Conservation (phyloP, 2,329 filamentous ascomycete species). For the Penicillium aurantiogriseum region DNA sequence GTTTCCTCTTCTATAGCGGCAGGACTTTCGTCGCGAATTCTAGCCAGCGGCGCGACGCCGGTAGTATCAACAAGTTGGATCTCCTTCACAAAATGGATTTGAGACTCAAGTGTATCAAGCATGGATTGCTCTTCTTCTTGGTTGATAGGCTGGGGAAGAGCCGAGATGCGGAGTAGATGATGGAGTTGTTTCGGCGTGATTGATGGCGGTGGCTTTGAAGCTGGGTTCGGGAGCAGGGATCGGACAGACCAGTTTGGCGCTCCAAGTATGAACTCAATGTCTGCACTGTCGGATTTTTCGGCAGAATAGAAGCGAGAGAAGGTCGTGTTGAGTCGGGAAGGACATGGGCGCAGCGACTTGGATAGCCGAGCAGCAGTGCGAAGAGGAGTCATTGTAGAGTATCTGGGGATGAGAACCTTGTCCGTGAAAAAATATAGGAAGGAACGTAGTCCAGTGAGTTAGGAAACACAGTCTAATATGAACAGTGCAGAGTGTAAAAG, state of each 20-base stretch:
- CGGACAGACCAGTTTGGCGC: conserved; percentile 81
- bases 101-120: conserved; percentile 71
- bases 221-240: conserved; percentile 62
- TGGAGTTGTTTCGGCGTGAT: conserved; percentile 68
- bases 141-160: conserved; percentile 70
- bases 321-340: conserved; percentile 2
- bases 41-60: conserved; percentile 69
- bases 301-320: conserved; percentile 26
- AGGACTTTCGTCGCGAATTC: conserved; percentile 70
- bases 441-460: neutral
- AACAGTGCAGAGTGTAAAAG: neutral
- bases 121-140: conserved; percentile 65
- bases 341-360: conserved; percentile 7
- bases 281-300: conserved; percentile 16
- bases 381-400: conserved; percentile 13
- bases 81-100: conserved; percentile 86
- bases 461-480: neutral
- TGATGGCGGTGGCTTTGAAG: conserved; percentile 29
- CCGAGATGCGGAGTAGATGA: conserved; percentile 85
- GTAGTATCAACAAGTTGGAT: conserved; percentile 76
- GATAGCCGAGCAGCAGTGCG: conserved; percentile 20
- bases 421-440: neutral
- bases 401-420: neutral
- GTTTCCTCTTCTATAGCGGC: conserved; percentile 41
- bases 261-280: conserved; percentile 55